Evolutionary conservation across 352 stramenopile species (phyloP), one percentile per base, ranked within the genome.

Genomic region (Globisporangium carolinianum): DNA sequence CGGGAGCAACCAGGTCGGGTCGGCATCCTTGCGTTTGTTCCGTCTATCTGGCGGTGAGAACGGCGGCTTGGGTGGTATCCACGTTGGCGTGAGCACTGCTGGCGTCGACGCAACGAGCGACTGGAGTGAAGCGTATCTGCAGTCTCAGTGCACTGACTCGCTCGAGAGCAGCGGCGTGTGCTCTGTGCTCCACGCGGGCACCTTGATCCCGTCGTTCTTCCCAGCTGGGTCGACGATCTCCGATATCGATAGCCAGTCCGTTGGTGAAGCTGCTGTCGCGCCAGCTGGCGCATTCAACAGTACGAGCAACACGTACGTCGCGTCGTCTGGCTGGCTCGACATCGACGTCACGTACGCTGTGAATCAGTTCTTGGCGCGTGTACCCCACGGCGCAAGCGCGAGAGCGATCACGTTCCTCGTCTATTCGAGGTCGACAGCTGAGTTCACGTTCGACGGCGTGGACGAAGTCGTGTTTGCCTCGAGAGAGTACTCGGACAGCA

Each of bases 341-440:
- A 75, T 91, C 47, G 80, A 91, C 47, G 72, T 91, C 24, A 91
- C 80, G 9, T 51, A 67, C n/a, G 71, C 76, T 6, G 17, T 84
- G 5, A 91, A 91, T 60, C 56, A 60, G 11, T 75, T 84, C 35
- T 56, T 86, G 35, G 61, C 74, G 2, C 49, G 65, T 38, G 49
- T 61, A 15, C 15, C 47, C 18, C 57, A 35, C 39, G 51, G 54
- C 71, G 57, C 57, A 38, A 42, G 51, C 42, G 5, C 59, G 54
- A 66, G 61, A 63, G 65, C 58, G 14, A 67, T 91, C 17, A 85
- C 78, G 17, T 69, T 91, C 47, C 38, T 86, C 5, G 42, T 91
- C 1, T 84, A 89, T 57, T 77, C 76, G 6, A 47, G 61, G 51
- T 68, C 75, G 10, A 47, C 58, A 1, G 60, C 76, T 3, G 55